These are phyloP conservation scores for Cymbopogon flexuosus DNA, from an alignment of 202 grass and related monocot species.

Conservation along the genomic window DNA sequence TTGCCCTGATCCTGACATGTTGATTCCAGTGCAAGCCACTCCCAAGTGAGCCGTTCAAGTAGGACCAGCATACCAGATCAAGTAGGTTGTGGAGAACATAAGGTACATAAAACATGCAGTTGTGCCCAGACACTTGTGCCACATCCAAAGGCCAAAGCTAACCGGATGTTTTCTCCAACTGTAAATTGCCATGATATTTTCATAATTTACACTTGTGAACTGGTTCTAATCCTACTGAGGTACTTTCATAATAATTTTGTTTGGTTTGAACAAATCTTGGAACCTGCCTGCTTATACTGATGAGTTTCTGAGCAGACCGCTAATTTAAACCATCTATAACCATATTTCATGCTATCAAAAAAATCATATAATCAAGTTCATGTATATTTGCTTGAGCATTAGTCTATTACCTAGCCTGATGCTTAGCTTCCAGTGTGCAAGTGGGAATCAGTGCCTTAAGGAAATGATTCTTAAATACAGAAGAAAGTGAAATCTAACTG, in stretches of 20 bases:
- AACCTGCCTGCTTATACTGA: not conserved
- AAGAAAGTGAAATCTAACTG: constrained; percentile 8
- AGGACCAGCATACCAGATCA: not conserved
- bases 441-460: not conserved
- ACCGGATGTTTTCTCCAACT: not conserved
- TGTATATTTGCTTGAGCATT: not conserved
- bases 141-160: not conserved
- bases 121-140: not conserved
- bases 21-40: not conserved
- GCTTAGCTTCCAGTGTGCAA: not conserved
- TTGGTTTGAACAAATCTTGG: not conserved
- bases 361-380: not conserved
- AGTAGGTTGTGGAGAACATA: not conserved
- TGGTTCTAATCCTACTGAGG: not conserved
- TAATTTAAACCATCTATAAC: not conserved
- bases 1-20: not conserved
- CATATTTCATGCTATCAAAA: not conserved
- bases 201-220: not conserved
- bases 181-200: not conserved
- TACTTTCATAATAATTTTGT: not conserved
- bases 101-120: not conserved
- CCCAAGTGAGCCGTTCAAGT: not conserved
- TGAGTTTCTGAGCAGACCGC: not conserved
- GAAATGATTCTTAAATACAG: not conserved
- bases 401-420: not conserved